phyloP scores from a whole-genome alignment of 495 filamentous ascomycete species.

The Penicillium argentinense region DNA sequence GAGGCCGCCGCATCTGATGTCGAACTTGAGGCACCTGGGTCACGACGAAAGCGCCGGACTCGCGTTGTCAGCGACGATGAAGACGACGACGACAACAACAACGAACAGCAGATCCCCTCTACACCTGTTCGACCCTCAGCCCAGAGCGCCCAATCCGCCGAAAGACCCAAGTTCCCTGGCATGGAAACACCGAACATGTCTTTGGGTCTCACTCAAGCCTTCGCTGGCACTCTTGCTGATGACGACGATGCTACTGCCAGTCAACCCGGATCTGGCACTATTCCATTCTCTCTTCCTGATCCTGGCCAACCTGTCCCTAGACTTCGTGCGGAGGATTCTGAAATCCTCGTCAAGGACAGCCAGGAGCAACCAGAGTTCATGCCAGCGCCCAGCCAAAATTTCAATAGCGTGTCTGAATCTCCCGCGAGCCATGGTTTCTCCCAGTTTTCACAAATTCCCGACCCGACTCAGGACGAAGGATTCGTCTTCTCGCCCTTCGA shows the following conservation, averaged over 20 bases:
- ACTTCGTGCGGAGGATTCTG: conserved; percentile 46
- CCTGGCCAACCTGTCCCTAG: conserved; percentile 46
- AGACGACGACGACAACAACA: conserved; percentile 47
- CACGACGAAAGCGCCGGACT: conserved; percentile 38
- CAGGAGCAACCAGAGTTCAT: conserved; percentile 49
- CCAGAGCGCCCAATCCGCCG: conserved; percentile 25
- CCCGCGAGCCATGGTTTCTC: conserved; percentile 47
- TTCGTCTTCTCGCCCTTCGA: conserved; percentile 63
- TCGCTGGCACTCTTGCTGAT: conserved; percentile 85
- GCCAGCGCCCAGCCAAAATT: conserved; percentile 29
- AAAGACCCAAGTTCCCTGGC: conserved; percentile 53
- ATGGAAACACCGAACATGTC: conserved; percentile 53
- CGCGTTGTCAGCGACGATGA: conserved; percentile 53
- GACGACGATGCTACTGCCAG: conserved; percentile 36
- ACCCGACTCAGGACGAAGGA: conserved; percentile 84
- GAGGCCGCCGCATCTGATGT: conserved; percentile 25
- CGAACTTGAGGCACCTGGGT: conserved; percentile 23
- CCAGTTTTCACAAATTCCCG: conserved; percentile 62
- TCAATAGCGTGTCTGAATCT: conserved; percentile 42
- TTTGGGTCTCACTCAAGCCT: conserved; percentile 86
- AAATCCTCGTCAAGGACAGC: conserved; percentile 65
- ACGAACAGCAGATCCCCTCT: conserved; percentile 30
- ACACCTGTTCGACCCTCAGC: conserved; percentile 36
- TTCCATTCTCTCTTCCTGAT: conserved; percentile 51
- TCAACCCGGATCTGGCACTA: conserved; percentile 44